phyloP scores from a whole-genome alignment of 106 monocot genomes.

The Chionographis japonica region DNA sequence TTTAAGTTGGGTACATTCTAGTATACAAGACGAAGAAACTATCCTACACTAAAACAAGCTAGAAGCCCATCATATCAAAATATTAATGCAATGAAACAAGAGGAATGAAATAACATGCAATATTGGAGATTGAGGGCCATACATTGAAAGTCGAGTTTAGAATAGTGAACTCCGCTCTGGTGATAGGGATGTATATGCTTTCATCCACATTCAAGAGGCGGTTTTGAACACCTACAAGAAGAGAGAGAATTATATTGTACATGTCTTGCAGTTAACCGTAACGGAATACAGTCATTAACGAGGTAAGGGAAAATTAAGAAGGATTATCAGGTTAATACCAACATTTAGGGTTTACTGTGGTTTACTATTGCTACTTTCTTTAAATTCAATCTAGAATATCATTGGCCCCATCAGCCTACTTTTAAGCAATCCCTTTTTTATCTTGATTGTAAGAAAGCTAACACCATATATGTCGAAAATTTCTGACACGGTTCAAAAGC shows the following conservation, averaged over 20 bases:
- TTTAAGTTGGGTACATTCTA: too few species aligned
- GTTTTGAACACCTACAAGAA: slow-evolving; percentile 73
- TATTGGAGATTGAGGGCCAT: slow-evolving; percentile 8
- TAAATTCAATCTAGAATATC: neutral
- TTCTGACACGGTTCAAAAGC: neutral
- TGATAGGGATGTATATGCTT: slow-evolving; percentile 82
- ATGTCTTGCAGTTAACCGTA: too few species aligned
- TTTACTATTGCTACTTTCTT: neutral
- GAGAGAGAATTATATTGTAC: neutral
- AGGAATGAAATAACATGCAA: neutral
- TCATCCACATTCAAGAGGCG: slow-evolving; percentile 80
- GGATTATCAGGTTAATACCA: neutral
- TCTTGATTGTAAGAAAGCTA: neutral
- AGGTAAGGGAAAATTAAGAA: neutral
- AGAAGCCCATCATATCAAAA: too few species aligned
- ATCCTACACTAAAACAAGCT: neutral
- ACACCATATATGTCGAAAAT: neutral
- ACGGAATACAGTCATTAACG: too few species aligned
- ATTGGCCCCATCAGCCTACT: neutral
- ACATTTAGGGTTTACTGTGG: neutral
- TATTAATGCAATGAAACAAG: neutral
- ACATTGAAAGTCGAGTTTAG: slow-evolving; percentile 79
- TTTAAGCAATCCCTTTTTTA: neutral
- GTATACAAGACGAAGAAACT: too few species aligned
- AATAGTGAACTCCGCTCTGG: slow-evolving; percentile 64